A percentile compares a stretch with the other conserved stretches of the same genome.
Conservation (phyloP, 768 basidiomycete genomes). For the Phaeotremella fagi region DNA sequence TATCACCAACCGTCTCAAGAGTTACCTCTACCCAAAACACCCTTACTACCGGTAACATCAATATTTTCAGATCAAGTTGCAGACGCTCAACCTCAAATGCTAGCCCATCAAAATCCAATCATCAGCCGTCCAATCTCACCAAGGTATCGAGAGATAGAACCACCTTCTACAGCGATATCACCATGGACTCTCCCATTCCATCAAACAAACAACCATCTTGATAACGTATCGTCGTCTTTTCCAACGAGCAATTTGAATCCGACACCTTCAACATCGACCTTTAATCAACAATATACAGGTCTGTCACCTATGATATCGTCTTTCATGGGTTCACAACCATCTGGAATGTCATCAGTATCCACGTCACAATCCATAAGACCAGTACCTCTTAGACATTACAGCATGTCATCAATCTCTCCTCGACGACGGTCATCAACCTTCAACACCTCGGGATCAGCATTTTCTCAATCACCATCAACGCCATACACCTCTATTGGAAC, state of each 20-base stretch:
- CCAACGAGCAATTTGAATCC: neutral
- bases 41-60: too few species aligned
- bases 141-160: neutral
- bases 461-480: neutral
- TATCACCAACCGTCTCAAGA: too few species aligned
- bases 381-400: too few species aligned
- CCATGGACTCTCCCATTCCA: neutral
- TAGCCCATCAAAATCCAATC: too few species aligned
- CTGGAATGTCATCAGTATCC: neutral
- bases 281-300: neutral
- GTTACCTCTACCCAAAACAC: too few species aligned
- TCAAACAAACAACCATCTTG: too few species aligned
- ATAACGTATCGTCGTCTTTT: too few species aligned
- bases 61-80: too few species aligned
- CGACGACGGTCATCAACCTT: slow-evolving; percentile 11
- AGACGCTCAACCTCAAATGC: too few species aligned
- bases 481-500: neutral
- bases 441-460: neutral
- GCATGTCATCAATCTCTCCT: neutral
- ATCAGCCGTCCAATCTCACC: too few species aligned
- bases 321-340: slow-evolving; percentile 5
- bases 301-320: slow-evolving; percentile 12
- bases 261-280: neutral
- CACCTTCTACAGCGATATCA: neutral
- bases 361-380: slow-evolving; percentile 2